Evolutionary conservation across 192 early-diverging fungal species (phyloP).

Genomic region (Backusella mclennaniae): DNA sequence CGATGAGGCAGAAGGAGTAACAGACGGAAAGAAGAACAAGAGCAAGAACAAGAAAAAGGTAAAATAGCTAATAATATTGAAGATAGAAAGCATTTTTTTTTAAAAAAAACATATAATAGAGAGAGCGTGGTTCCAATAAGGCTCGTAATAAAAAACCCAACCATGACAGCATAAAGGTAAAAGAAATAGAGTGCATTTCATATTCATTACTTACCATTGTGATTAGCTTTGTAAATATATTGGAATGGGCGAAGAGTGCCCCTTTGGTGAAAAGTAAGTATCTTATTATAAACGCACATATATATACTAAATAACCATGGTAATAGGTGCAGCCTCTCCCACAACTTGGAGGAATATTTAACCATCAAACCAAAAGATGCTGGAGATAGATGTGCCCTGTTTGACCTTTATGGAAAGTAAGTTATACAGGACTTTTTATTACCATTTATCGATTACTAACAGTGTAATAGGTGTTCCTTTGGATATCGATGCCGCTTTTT

Average conservation of each 20-base stretch:
- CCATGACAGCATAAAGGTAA: slow-evolving; percentile 25
- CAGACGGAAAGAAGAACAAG: background rate
- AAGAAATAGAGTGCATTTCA: background rate
- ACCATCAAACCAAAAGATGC: slow-evolving; percentile 70
- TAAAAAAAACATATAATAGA: background rate
- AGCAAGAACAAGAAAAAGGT: background rate
- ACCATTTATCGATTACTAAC: background rate
- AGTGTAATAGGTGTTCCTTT: slow-evolving; percentile 44
- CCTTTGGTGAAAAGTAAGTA: slow-evolving; percentile 38
- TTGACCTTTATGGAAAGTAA: slow-evolving; percentile 72
- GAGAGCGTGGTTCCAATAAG: slow-evolving; percentile 24
- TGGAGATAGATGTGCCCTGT: slow-evolving; percentile 63
- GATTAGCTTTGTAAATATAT: slow-evolving; percentile 51
- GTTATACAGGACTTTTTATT: slow-evolving; percentile 15
- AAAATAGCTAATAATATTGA: background rate
- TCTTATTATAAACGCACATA: background rate
- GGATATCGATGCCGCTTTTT: slow-evolving; percentile 66
- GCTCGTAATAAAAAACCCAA: slow-evolving; percentile 14
- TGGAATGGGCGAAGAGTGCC: slow-evolving; percentile 46
- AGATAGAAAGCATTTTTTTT: background rate
- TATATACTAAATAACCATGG: background rate
- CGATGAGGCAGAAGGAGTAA: background rate
- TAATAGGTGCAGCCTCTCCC: slow-evolving; percentile 67
- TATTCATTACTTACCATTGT: background rate
- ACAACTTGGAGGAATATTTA: slow-evolving; percentile 76